Evolutionary conservation across 441 rosid species (phyloP), one percentile per base, ranked within the genome.

Genomic region (Gossypium davidsonii): DNA sequence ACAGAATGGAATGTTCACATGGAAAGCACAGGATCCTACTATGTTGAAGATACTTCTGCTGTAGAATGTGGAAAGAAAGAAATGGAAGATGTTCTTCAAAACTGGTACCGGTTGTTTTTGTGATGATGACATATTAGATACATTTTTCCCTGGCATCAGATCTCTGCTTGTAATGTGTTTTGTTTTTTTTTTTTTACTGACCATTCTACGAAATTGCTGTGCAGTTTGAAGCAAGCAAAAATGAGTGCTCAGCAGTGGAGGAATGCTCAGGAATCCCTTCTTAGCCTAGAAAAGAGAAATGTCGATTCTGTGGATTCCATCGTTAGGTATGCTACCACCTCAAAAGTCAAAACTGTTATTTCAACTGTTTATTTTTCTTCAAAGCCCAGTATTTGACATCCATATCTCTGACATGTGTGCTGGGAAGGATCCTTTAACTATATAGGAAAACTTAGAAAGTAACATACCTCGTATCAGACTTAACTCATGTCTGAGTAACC

Each of bases 231-330:
- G 74, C 92, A 89, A 85, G 86, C 94, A 26, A 83, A 85, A 82
- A 81, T 87, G 89, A 94, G 97, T 51, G 87, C 90, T 58, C 85
- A 87, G 55, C 98, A 93, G 59, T 96, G 99, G 99, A 85, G 78
- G 76, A 84, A 87, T 74, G 98, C 98, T 69, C 95, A 86, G 83
- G 96, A 89, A 77, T 93, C 98, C 79, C 80, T 96, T 84, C 86
- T 91, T 68, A 76, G 82, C 77, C 85, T 91, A 68, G 98, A 96
- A 76, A 84, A 85, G 77, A 78, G 84, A 80, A 95, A 89, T 48
- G 94, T 93, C 52, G 87, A 88, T 81, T 91, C 99, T 64, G 94
- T 93, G 71, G 89, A 89, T 78, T 90, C 95, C 49, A 89, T 96
- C 70, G 89, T 89, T 70, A 85, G 95, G 99, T 95, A 83, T 73